Conservation (phyloP, 768 basidiomycete species). For the Termitomyces sp. region DNA sequence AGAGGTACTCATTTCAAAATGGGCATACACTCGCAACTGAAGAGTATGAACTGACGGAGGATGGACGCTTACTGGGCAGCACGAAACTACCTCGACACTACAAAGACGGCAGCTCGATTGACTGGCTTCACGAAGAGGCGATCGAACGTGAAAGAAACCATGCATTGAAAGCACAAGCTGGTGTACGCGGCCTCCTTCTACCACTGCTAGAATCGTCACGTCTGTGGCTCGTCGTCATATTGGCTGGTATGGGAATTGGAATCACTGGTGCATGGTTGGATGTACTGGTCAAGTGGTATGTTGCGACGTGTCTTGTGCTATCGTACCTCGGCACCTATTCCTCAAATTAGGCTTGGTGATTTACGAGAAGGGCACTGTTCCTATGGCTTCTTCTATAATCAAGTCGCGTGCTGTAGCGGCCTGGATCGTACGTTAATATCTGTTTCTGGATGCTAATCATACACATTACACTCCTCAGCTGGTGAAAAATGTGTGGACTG, state of each 20-base stretch:
- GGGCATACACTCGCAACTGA: constrained; percentile 24
- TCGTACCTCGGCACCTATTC: not conserved
- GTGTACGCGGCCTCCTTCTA: constrained; percentile 48
- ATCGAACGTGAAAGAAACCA: constrained; percentile 54
- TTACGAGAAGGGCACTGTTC: constrained; percentile 63
- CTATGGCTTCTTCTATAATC: constrained; percentile 68
- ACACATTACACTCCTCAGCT: constrained; percentile 29
- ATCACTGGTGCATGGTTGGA: constrained; percentile 68
- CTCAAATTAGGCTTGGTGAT: constrained; percentile 52
- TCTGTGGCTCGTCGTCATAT: constrained; percentile 63
- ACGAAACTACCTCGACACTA: constrained; percentile 34
- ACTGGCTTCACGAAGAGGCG: constrained; percentile 65
- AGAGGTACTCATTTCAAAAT: constrained; percentile 9
- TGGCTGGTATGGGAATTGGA: constrained; percentile 63
- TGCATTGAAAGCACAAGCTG: constrained; percentile 40
- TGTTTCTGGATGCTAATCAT: not conserved
- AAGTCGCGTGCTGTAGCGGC: constrained; percentile 65
- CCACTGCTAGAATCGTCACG: constrained; percentile 51
- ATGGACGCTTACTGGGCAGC: constrained; percentile 28
- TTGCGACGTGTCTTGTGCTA: constrained; percentile 4
- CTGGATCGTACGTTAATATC: constrained; percentile 43
- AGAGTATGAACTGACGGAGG: constrained; percentile 43
- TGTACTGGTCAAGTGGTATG: constrained; percentile 67
- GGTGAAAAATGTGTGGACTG: constrained; percentile 64
- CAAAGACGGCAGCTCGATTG: constrained; percentile 56